These are phyloP conservation scores for Pichia scutulata DNA, from an alignment of 805 yeast species.

Conservation along the genomic window DNA sequence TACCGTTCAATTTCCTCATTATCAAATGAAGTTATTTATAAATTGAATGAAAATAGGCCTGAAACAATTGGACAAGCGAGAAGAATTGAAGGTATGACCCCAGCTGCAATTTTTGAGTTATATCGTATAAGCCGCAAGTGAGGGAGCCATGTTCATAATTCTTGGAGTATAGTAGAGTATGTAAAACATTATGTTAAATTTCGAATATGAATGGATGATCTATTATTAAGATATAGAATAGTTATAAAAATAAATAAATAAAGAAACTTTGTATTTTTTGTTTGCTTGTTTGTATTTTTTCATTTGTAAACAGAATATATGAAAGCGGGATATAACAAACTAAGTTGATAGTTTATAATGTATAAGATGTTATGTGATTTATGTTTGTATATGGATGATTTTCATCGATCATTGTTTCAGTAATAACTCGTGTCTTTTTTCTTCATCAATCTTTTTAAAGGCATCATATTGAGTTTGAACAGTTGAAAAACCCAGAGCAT, in stretches of 20 bases:
- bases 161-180: background rate
- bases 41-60: conserved; percentile 72
- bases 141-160: background rate
- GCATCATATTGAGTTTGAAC: conserved; percentile 22
- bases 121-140: conserved; percentile 43
- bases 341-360: background rate
- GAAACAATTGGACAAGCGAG: conserved; percentile 92
- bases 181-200: background rate
- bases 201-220: background rate
- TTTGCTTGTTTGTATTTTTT: background rate
- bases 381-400: background rate
- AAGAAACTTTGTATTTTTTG: background rate
- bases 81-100: conserved; percentile 90
- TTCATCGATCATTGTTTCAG: conserved; percentile 4
- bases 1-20: conserved; percentile 54
- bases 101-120: conserved; percentile 81
- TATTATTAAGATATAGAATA: conserved; percentile 16
- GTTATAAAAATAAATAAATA: conserved; percentile 6
- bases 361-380: background rate
- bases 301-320: background rate
- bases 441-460: conserved; percentile 27
- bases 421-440: conserved; percentile 21
- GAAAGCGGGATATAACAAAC: background rate
- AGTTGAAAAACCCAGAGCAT: conserved; percentile 29
- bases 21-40: conserved; percentile 66